Evolutionary conservation across 2,329 filamentous ascomycete species (phyloP).

Genomic region (Xylariaceae sp.): DNA sequence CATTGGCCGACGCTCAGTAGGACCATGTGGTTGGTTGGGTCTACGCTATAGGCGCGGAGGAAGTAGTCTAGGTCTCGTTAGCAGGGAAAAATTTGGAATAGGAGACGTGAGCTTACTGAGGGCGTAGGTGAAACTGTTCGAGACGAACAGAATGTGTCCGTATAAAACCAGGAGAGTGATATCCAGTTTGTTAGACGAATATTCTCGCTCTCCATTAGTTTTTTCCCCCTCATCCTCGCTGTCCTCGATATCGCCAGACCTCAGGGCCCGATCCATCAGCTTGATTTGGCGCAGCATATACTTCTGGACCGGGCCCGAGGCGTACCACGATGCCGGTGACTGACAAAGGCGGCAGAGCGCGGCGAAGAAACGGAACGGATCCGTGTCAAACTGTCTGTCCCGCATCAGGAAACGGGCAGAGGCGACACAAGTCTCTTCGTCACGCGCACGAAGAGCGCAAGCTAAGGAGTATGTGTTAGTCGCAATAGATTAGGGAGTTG

Average conservation of each 20-base stretch:
- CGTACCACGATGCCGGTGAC: conserved; percentile 69
- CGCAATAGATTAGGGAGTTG: background rate
- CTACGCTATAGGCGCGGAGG: conserved; percentile 67
- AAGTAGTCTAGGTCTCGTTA: conserved; percentile 62
- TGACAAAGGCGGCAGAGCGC: conserved; percentile 72
- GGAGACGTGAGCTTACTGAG: conserved; percentile 51
- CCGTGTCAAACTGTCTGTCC: conserved; percentile 71
- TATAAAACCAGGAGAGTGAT: conserved; percentile 81
- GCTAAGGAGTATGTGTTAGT: conserved; percentile 41
- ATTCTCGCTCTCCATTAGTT: conserved; percentile 30
- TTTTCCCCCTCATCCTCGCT: conserved; percentile 34
- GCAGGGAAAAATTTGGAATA: background rate
- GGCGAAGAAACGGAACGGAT: conserved; percentile 78
- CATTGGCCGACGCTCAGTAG: conserved; percentile 76
- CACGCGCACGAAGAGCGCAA: conserved; percentile 75
- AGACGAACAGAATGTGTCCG: conserved; percentile 80
- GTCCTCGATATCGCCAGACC: conserved; percentile 39
- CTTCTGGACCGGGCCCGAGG: conserved; percentile 78
- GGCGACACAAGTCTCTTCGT: conserved; percentile 68
- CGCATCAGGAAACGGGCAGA: conserved; percentile 80
- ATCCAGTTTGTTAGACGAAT: conserved; percentile 55
- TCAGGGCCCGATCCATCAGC: conserved; percentile 67
- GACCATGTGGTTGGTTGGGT: conserved; percentile 70
- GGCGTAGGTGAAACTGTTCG: conserved; percentile 76
- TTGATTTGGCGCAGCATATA: conserved; percentile 90